Percentiles rank a stretch among this genome's conserved stretches.
Evolutionary conservation across 192 early-diverging fungal species (phyloP).

Genomic region (Linderina pennispora): DNA sequence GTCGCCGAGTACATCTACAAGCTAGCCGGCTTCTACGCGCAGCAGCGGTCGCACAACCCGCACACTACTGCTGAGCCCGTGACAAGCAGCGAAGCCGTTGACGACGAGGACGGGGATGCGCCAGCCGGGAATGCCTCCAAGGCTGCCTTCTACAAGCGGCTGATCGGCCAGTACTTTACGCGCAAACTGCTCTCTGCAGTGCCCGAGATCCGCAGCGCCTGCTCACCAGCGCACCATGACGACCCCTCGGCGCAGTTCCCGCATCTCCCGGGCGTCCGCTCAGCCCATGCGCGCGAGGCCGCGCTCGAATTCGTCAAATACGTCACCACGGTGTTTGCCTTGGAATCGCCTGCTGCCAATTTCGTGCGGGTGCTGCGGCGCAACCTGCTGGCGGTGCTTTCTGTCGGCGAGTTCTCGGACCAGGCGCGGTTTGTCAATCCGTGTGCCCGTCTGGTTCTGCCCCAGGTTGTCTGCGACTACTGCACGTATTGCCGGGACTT

Average conservation of each 20-base stretch:
- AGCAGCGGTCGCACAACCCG: conserved; percentile 21
- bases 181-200: conserved; percentile 60
- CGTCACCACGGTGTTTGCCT: conserved; percentile 65
- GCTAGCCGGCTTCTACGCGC: conserved; percentile 48
- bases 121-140: conserved; percentile 3
- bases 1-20: conserved; percentile 69
- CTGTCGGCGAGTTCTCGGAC: conserved; percentile 73
- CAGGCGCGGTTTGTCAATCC: conserved; percentile 79
- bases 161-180: conserved; percentile 54
- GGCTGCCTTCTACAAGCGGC: conserved; percentile 41
- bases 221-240: conserved; percentile 11
- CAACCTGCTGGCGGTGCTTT: conserved; percentile 66
- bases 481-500: conserved; percentile 83
- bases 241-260: conserved; percentile 52
- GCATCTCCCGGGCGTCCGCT: conserved; percentile 54
- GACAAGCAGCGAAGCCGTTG: conserved; percentile 22
- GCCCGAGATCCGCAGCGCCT: conserved; percentile 52
- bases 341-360: conserved; percentile 65
- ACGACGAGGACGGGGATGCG: background rate
- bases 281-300: conserved; percentile 44
- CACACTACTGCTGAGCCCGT: conserved; percentile 25
- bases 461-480: conserved; percentile 80
- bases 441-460: conserved; percentile 69
- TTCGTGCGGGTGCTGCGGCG: conserved; percentile 79
- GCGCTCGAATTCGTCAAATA: conserved; percentile 83